Base-by-base conservation (phyloP, 225 moss, liverwort and hornwort species). In the Ulota crispa region DNA sequence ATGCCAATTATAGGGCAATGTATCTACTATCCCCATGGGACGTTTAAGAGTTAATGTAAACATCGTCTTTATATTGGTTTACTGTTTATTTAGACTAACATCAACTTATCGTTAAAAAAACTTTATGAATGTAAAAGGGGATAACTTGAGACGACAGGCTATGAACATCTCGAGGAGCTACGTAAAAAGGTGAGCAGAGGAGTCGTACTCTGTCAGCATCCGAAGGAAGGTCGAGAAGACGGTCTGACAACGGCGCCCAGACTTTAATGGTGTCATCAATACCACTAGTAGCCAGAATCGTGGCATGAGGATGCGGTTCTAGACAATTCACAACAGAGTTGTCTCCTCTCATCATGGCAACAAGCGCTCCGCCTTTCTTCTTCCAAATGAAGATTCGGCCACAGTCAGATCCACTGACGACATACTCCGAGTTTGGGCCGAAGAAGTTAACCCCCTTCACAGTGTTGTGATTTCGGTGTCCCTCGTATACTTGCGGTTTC, bases 371-470 rank as follows among this genome's bases (percentile, higher is more conserved):
- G 2, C 91, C 95, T 72, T 64, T 93, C 84, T 98, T 98, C 85
- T 86, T 94, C 97, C 97, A 98, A 28, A 98, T 92, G 57, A 90
- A 97, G 21, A 97, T 91, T 68, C 91, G 72, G 30, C 97, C 97
- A 85, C 97, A 98, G 63, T 98, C 95, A 56, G 95, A 98, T 52
- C 97, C 97, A 72, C 95, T 98, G 28, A 94, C 82, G 8, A 98
- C 94, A 24, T 98, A 98, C 64, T 98, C 97, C 18, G 92, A 89
- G 54, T 94, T 95, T 7, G 97, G 97, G 31, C 97, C 97, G 66
- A 98, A 95, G 70, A 91, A 98, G 78, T 86, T 95, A 1, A 98
- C 97, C 18, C 94, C 95, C 89, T 98, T 98, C 79, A 98, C 95
- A 23, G 97, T 98, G 6, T 87, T 73, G 9, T 80, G 85, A 37